Evolutionary conservation across 305 asterid species (phyloP).

Genomic region (Fraxinus dipetala): DNA sequence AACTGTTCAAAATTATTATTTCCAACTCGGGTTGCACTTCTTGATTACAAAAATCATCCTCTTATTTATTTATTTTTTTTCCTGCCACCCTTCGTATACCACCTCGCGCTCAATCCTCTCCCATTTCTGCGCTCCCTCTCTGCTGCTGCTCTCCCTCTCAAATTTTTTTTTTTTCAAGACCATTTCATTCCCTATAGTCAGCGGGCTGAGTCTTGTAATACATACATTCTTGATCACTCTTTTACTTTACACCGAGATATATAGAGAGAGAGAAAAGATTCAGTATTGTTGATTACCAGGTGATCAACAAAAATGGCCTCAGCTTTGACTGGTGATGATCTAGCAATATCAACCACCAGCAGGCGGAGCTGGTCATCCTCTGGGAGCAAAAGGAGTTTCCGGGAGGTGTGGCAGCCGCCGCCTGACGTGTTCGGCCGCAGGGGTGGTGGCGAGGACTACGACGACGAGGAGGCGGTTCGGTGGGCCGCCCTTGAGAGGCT

Average conservation of each 20-base stretch:
- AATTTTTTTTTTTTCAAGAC: background rate
- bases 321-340: constrained; percentile 27
- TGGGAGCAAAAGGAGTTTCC: constrained; percentile 19
- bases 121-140: background rate
- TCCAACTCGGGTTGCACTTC: background rate
- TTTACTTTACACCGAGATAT: background rate
- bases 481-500: constrained; percentile 46
- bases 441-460: constrained; percentile 3
- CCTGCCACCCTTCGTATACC: background rate
- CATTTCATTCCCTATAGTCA: background rate
- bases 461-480: constrained; percentile 41
- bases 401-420: constrained; percentile 26
- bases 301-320: constrained; percentile 18
- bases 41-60: background rate
- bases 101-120: background rate
- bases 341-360: constrained; percentile 21
- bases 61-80: background rate
- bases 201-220: background rate
- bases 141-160: background rate
- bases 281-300: background rate
- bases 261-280: background rate
- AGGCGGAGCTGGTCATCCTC: constrained; percentile 11
- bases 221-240: background rate
- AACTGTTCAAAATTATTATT: background rate
- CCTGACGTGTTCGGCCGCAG: constrained; percentile 25